These are phyloP conservation scores for Hypoxylon sp. DNA, from an alignment of 2,329 filamentous ascomycete species.

Conservation along the genomic window DNA sequence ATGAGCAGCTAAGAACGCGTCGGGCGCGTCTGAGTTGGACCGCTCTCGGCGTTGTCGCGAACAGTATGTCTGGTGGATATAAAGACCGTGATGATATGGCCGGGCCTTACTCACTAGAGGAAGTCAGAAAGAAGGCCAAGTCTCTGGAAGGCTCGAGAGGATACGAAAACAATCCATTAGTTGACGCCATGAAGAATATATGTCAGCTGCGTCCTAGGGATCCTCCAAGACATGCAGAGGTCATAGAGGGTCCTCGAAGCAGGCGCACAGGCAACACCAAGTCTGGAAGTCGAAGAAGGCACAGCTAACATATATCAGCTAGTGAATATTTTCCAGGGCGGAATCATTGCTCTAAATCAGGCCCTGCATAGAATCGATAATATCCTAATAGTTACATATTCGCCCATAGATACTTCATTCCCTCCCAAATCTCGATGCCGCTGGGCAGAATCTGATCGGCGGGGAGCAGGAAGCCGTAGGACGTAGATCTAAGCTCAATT, in stretches of 20 bases:
- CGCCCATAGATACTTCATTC: constrained; percentile 50
- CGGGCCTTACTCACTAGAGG: constrained; percentile 51
- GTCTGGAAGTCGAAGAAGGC: constrained; percentile 1
- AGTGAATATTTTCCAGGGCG: not conserved
- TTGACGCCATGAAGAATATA: constrained; percentile 27
- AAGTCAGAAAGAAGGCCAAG: constrained; percentile 40
- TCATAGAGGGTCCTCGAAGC: not conserved
- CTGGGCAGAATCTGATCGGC: constrained; percentile 57
- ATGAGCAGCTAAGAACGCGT: constrained; percentile 39
- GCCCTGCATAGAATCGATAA: not conserved
- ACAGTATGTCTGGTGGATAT: constrained; percentile 38
- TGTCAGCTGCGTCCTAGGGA: not conserved
- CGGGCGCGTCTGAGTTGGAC: constrained; percentile 59
- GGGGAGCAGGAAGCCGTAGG: constrained; percentile 58
- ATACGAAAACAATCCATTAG: constrained; percentile 44
- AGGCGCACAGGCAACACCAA: not conserved
- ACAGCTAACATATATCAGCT: not conserved
- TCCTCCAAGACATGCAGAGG: not conserved
- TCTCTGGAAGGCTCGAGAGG: constrained; percentile 42
- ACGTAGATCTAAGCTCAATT: constrained; percentile 57
- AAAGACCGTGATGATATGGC: constrained; percentile 54
- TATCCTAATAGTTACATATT: constrained; percentile 29
- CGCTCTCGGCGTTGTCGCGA: constrained; percentile 56
- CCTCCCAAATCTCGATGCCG: constrained; percentile 55
- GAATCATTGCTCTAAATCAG: not conserved